Percentiles rank a stretch among this genome's conserved stretches.
Conservation (phyloP, 2,329 filamentous ascomycete genomes). For the Cladosporium austrohemisphaericum region DNA sequence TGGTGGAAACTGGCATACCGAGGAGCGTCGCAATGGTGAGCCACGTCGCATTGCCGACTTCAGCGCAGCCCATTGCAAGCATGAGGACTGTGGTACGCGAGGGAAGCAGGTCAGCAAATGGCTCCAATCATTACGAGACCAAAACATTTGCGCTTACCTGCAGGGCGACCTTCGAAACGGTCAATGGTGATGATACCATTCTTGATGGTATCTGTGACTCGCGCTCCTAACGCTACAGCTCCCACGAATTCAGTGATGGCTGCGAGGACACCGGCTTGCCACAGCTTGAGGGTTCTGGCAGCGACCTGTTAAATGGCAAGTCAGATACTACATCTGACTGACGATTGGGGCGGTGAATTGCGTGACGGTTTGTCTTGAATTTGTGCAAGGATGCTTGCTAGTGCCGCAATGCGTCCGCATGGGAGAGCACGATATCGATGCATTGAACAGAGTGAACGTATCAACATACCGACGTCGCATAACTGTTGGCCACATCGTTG, state of each 20-base stretch:
- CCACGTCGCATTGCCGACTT: slow-evolving; percentile 47
- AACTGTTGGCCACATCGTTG: slow-evolving; percentile 52
- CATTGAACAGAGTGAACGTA: slow-evolving; percentile 51
- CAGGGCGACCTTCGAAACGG: slow-evolving; percentile 45
- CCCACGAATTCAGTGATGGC: slow-evolving; percentile 49
- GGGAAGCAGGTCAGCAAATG: too few relatives aligned
- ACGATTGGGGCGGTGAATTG: too few relatives aligned
- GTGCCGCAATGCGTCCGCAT: too few relatives aligned
- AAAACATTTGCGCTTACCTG: too few relatives aligned
- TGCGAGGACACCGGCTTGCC: slow-evolving; percentile 46
- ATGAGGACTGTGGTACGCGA: too few relatives aligned
- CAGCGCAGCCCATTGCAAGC: slow-evolving; percentile 36
- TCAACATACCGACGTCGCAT: slow-evolving; percentile 48
- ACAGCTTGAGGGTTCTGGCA: slow-evolving; percentile 49
- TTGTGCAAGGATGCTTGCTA: too few relatives aligned
- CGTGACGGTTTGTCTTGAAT: too few relatives aligned
- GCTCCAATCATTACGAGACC: too few relatives aligned
- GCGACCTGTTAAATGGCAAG: too few relatives aligned
- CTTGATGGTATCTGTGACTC: slow-evolving; percentile 58
- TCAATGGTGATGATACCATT: slow-evolving; percentile 53
- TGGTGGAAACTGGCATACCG: slow-evolving; percentile 57
- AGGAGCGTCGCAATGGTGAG: slow-evolving; percentile 52
- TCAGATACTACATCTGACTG: too few relatives aligned
- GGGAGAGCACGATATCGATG: too few relatives aligned
- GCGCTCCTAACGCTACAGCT: slow-evolving; percentile 47